These are phyloP conservation scores for Fragaria iinumae DNA, from an alignment of 306 rosid genomes.

Conservation along the genomic window DNA sequence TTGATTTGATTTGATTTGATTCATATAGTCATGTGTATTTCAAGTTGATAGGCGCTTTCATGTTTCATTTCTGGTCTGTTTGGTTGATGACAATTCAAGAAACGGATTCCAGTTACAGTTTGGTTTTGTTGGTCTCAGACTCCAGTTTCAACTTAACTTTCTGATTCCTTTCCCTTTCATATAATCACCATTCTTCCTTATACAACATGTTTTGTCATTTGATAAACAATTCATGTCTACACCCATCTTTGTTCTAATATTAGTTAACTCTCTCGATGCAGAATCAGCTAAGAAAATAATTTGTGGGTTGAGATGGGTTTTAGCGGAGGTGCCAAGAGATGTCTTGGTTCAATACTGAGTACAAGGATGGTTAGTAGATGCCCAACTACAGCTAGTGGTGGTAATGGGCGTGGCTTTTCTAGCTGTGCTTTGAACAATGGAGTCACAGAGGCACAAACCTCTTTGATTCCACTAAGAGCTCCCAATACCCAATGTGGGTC, in stretches of 20 bases:
- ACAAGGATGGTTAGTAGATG: not conserved
- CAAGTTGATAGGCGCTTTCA: too few species aligned
- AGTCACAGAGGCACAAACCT: slow-evolving; percentile 12
- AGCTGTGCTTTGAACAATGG: slow-evolving; percentile 21
- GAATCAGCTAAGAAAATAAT: not conserved
- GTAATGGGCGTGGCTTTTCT: slow-evolving; percentile 27
- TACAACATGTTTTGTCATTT: not conserved
- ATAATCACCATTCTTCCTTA: too few species aligned
- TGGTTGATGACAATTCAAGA: not conserved
- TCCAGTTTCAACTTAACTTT: too few species aligned
- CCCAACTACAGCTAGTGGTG: not conserved
- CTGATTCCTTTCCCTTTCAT: too few species aligned
- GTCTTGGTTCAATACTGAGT: slow-evolving; percentile 31
- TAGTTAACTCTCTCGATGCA: not conserved
- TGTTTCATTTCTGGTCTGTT: not conserved
- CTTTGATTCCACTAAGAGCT: not conserved
- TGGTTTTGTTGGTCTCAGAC: not conserved
- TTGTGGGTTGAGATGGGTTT: slow-evolving; percentile 36
- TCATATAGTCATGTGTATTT: too few species aligned
- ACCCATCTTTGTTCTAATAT: not conserved
- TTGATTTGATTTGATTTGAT: not conserved
- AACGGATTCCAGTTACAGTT: not conserved
- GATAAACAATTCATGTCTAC: too few species aligned
- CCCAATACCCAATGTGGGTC: slow-evolving; percentile 23
- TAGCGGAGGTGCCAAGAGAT: slow-evolving; percentile 34